phyloP scores from a whole-genome alignment of 768 basidiomycete species.

The Dendrothele bispora region DNA sequence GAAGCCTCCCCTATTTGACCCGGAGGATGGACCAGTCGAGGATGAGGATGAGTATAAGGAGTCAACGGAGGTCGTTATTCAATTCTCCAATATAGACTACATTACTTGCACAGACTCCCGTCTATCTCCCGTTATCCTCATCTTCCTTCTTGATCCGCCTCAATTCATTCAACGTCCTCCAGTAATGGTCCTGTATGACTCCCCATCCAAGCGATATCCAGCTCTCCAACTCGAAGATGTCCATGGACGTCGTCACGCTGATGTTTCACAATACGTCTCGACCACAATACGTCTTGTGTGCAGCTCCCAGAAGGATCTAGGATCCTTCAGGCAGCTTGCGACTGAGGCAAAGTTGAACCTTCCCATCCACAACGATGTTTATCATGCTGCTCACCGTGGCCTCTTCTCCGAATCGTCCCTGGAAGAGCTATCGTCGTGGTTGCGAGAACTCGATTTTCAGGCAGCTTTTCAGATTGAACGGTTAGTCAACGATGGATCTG shows the following conservation, averaged over 20 bases:
- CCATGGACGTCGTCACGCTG: constrained; percentile 28
- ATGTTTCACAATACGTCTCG: constrained; percentile 52
- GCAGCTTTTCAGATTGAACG: constrained; percentile 65
- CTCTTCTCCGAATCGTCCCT: constrained; percentile 44
- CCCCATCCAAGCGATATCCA: too few relatives aligned
- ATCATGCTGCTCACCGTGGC: constrained; percentile 37
- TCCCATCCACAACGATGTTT: constrained; percentile 29
- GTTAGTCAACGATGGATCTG: constrained; percentile 33
- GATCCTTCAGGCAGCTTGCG: constrained; percentile 37
- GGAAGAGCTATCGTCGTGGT: constrained; percentile 28
- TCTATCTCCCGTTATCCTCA: constrained; percentile 36
- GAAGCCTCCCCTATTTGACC: neutral
- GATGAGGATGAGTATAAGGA: neutral
- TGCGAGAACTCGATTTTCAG: constrained; percentile 40
- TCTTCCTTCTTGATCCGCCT: constrained; percentile 43
- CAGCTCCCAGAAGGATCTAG: constrained; percentile 28
- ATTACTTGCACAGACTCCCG: constrained; percentile 31
- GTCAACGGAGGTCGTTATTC: constrained; percentile 33
- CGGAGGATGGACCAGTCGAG: neutral
- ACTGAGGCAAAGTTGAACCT: constrained; percentile 36
- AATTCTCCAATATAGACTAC: constrained; percentile 41
- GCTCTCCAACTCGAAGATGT: constrained; percentile 32
- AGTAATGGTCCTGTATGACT: too few relatives aligned
- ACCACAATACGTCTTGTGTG: constrained; percentile 43
- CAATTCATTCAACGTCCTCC: neutral